Evolutionary conservation across 2,329 filamentous ascomycete genomes (phyloP).

Genomic region (Tolypocladium amazonense): DNA sequence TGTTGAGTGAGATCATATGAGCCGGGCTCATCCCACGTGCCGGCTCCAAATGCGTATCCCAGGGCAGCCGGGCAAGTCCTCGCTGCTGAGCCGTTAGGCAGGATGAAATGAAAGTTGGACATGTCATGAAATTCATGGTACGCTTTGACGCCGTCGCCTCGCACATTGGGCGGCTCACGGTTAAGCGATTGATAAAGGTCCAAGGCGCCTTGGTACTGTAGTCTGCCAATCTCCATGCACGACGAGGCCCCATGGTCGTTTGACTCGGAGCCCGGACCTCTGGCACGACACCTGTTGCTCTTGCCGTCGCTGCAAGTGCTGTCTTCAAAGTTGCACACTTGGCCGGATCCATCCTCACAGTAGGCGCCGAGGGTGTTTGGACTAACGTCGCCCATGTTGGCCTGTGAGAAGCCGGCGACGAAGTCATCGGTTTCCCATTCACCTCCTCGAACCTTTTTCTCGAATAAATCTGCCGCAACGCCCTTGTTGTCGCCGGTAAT

Average conservation of each 20-base stretch:
- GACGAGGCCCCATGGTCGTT: constrained; percentile 63
- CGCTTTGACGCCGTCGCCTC: constrained; percentile 58
- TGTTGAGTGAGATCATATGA: constrained; percentile 85
- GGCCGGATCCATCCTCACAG: constrained; percentile 74
- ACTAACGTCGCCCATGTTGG: constrained; percentile 82
- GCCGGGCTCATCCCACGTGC: constrained; percentile 81
- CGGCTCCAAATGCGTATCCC: constrained; percentile 82
- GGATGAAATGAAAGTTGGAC: constrained; percentile 58
- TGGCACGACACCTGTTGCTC: constrained; percentile 57
- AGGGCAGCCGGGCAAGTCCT: constrained; percentile 75
- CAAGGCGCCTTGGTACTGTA: constrained; percentile 51
- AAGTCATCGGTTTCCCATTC: constrained; percentile 54
- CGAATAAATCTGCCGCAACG: constrained; percentile 74
- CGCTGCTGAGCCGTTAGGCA: constrained; percentile 60
- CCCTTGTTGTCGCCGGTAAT: constrained; percentile 91
- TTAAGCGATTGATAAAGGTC: constrained; percentile 39
- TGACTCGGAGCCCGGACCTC: constrained; percentile 55
- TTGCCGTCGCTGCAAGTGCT: constrained; percentile 66
- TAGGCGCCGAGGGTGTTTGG: constrained; percentile 81
- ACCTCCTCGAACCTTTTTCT: constrained; percentile 51
- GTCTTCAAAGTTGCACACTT: constrained; percentile 64
- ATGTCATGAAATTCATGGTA: constrained; percentile 79
- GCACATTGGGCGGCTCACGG: constrained; percentile 35
- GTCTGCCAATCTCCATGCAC: constrained; percentile 63
- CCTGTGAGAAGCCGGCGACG: constrained; percentile 85